phyloP scores from a whole-genome alignment of 768 basidiomycete species.

The Mycena amicta region DNA sequence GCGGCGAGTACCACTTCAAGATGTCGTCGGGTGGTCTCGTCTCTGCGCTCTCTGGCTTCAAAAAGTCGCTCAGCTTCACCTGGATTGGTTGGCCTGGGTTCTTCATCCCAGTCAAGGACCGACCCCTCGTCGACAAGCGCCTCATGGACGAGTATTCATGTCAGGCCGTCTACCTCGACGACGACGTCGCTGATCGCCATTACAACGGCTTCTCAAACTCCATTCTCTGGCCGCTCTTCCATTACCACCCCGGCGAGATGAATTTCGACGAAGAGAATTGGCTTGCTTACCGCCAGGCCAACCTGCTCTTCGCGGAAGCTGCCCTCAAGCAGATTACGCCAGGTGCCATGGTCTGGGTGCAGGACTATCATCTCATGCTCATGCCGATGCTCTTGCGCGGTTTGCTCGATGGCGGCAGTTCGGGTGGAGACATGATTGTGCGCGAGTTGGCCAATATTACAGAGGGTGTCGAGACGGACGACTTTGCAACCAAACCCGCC shows the following conservation, averaged over 20 bases:
- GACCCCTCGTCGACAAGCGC: slow-evolving; percentile 87
- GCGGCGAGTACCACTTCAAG: slow-evolving; percentile 96
- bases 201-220: slow-evolving; percentile 99
- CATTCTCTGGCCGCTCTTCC: slow-evolving; percentile 99
- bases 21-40: slow-evolving; percentile 99
- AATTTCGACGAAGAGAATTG: slow-evolving; percentile 99
- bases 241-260: slow-evolving; percentile 99
- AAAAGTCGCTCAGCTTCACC: slow-evolving; percentile 96
- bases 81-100: slow-evolving; percentile 98
- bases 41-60: slow-evolving; percentile 95
- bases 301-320: slow-evolving; percentile 90
- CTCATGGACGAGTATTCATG: slow-evolving; percentile 95
- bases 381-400: slow-evolving; percentile 93
- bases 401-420: slow-evolving; percentile 72
- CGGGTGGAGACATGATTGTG: slow-evolving; percentile 56
- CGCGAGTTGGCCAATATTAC: slow-evolving; percentile 69
- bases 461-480: slow-evolving; percentile 66
- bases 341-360: slow-evolving; percentile 98
- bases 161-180: slow-evolving; percentile 96
- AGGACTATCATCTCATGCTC: slow-evolving; percentile 98
- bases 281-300: slow-evolving; percentile 97
- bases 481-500: slow-evolving; percentile 37
- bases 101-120: slow-evolving; percentile 91
- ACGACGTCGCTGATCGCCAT: slow-evolving; percentile 97
- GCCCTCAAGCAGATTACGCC: slow-evolving; percentile 78